Evolutionary conservation across 2,329 filamentous ascomycete species (phyloP).

Genomic region (Fusarium compactum): DNA sequence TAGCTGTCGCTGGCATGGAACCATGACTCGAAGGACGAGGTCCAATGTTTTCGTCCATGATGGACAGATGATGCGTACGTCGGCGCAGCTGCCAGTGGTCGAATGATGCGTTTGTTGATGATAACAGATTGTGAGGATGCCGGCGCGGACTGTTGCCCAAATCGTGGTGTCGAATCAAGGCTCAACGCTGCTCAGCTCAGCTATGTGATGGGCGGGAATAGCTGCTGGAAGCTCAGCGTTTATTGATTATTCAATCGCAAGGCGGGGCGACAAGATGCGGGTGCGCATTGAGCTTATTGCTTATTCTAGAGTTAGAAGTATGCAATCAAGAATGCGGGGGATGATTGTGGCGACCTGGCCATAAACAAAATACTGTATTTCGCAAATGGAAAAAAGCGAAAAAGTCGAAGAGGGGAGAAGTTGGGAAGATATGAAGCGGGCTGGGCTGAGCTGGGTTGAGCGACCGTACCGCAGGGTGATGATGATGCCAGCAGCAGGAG

Average conservation of each 20-base stretch:
- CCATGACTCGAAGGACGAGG: constrained; percentile 49
- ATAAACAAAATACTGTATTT: constrained; percentile 9
- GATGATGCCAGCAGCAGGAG: constrained; percentile 49
- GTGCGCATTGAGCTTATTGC: constrained; percentile 37
- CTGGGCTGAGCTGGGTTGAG: constrained; percentile 35
- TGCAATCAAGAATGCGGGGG: constrained; percentile 5
- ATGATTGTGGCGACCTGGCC: constrained; percentile 9
- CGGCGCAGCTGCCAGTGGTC: neutral
- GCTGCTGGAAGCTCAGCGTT: constrained; percentile 6
- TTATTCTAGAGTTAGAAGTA: constrained; percentile 7
- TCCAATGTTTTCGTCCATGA: constrained; percentile 57
- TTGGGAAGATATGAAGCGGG: constrained; percentile 34
- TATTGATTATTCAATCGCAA: constrained; percentile 32
- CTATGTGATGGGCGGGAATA: constrained; percentile 31
- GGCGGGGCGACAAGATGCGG: constrained; percentile 21
- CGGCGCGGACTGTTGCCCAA: neutral
- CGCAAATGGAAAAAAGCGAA: constrained; percentile 19
- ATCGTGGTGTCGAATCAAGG: neutral
- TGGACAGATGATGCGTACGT: constrained; percentile 6
- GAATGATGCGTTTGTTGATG: neutral
- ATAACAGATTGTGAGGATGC: neutral
- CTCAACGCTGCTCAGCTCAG: constrained; percentile 27
- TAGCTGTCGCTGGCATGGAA: constrained; percentile 50
- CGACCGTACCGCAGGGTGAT: constrained; percentile 18
- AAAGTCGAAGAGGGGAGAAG: constrained; percentile 32